These are phyloP conservation scores for Neopestalotiopsis sp. DNA, from an alignment of 2,329 filamentous ascomycete genomes.

Conservation along the genomic window DNA sequence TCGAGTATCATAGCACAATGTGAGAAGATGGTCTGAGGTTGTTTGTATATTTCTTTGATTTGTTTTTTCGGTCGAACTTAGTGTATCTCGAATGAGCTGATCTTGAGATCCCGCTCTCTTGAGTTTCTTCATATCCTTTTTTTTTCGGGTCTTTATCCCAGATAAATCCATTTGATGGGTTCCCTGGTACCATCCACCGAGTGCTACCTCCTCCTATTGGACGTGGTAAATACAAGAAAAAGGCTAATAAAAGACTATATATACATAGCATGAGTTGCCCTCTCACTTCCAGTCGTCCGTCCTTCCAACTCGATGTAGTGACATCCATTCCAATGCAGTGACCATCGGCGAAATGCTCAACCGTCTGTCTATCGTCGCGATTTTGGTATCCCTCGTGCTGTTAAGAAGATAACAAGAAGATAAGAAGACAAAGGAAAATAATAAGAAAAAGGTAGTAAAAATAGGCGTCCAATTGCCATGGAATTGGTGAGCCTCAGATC, in stretches of 20 bases:
- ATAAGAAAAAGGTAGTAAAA: not conserved
- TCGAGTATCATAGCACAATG: not conserved
- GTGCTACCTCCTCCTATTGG: conserved; percentile 3
- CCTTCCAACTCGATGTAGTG: not conserved
- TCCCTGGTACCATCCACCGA: conserved; percentile 13
- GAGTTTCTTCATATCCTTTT: not conserved
- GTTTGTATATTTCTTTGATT: conserved; percentile 38
- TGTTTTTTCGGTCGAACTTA: conserved; percentile 25
- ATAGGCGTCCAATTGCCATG: conserved; percentile 17
- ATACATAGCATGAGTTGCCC: conserved; percentile 13
- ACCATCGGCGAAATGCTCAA: conserved; percentile 24
- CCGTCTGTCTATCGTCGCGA: conserved; percentile 32
- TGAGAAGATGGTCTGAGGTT: conserved; percentile 12
- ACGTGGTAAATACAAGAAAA: conserved; percentile 21
- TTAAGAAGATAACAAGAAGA: conserved; percentile 19
- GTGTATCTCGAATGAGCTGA: not conserved
- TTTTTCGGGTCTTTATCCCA: not conserved
- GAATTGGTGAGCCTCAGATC: not conserved
- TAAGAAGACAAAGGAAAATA: conserved; percentile 6
- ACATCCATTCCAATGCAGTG: conserved; percentile 15
- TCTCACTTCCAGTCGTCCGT: not conserved
- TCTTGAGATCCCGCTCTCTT: not conserved
- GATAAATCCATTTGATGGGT: too few species aligned
- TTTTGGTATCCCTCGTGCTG: conserved; percentile 33
- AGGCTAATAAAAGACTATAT: conserved; percentile 15